phyloP scores from a whole-genome alignment of 2,329 filamentous ascomycete species.

The Diaporthe destruens region DNA sequence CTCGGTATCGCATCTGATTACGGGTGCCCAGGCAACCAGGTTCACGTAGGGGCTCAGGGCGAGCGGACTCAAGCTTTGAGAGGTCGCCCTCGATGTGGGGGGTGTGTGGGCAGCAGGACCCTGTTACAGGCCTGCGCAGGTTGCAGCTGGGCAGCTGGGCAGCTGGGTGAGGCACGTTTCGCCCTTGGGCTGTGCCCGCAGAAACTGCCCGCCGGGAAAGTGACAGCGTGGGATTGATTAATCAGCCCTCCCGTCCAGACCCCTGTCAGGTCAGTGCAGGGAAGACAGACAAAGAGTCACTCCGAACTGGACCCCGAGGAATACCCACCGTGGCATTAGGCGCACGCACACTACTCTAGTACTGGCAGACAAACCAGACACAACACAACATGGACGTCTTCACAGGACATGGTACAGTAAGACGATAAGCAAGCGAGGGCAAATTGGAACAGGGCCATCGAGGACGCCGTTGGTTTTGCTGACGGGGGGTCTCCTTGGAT shows the following conservation, averaged over 20 bases:
- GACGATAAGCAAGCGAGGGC: not conserved
- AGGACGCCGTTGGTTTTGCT: conserved; percentile 13
- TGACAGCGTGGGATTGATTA: conserved; percentile 23
- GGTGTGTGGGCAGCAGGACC: not conserved
- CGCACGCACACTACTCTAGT: not conserved
- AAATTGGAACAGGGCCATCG: not conserved
- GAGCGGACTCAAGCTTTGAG: conserved; percentile 13
- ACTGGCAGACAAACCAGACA: not conserved
- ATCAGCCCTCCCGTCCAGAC: not conserved
- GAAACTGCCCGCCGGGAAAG: conserved; percentile 7
- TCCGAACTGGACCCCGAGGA: conserved; percentile 15
- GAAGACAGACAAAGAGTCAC: not conserved
- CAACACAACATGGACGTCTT: not conserved
- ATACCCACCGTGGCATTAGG: conserved; percentile 23
- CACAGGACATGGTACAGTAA: conserved; percentile 12
- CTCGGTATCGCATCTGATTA: conserved; percentile 30
- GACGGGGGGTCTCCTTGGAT: conserved; percentile 31
- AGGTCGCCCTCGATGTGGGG: conserved; percentile 2
- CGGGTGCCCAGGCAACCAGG: no score
- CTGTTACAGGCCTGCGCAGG: no score
- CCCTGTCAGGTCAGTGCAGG: conserved; percentile 1
- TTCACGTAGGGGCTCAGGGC: not conserved
- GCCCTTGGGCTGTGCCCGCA: conserved; percentile 1
- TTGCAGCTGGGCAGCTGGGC: no score
- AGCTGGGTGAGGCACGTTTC: not conserved